Evolutionary conservation across 129 eudicot species (phyloP).

Genomic region (Glebionis coronaria): DNA sequence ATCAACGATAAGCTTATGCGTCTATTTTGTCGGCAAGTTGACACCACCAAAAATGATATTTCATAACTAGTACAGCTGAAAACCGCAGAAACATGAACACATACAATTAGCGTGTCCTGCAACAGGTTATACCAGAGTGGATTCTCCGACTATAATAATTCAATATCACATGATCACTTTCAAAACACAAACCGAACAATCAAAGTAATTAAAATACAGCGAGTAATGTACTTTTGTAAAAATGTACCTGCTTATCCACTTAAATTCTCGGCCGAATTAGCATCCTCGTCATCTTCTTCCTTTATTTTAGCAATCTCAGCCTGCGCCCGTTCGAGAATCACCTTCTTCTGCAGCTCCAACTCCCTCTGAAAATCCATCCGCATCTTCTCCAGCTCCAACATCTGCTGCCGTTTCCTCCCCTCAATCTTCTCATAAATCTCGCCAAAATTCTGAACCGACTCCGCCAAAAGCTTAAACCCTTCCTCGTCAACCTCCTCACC

Average conservation of each 20-base stretch:
- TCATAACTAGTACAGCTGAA: too few relatives aligned
- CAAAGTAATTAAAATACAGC: background rate
- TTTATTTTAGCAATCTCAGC: constrained; percentile 73
- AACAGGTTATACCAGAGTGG: too few relatives aligned
- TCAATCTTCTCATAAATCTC: constrained; percentile 88
- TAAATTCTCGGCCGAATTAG: constrained; percentile 50
- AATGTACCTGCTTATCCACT: constrained; percentile 44
- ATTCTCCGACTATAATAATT: background rate
- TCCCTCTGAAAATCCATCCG: constrained; percentile 80
- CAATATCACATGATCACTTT: too few relatives aligned
- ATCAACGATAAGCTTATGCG: too few relatives aligned
- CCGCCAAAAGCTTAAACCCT: constrained; percentile 64
- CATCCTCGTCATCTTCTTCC: constrained; percentile 49
- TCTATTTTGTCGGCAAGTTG: too few relatives aligned
- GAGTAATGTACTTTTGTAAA: background rate
- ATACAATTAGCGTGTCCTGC: too few relatives aligned
- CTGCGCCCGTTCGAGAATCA: constrained; percentile 75
- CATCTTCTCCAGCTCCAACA: constrained; percentile 90
- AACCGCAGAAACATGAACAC: too few relatives aligned
- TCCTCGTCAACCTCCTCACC: constrained; percentile 16
- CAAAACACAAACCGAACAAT: background rate
- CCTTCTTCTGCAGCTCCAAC: constrained; percentile 85
- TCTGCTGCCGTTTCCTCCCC: constrained; percentile 75
- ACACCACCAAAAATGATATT: too few relatives aligned
- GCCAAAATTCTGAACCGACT: constrained; percentile 77